Base-by-base conservation (phyloP, 2,329 filamentous ascomycete species). In the Cladorrhinum sp. region DNA sequence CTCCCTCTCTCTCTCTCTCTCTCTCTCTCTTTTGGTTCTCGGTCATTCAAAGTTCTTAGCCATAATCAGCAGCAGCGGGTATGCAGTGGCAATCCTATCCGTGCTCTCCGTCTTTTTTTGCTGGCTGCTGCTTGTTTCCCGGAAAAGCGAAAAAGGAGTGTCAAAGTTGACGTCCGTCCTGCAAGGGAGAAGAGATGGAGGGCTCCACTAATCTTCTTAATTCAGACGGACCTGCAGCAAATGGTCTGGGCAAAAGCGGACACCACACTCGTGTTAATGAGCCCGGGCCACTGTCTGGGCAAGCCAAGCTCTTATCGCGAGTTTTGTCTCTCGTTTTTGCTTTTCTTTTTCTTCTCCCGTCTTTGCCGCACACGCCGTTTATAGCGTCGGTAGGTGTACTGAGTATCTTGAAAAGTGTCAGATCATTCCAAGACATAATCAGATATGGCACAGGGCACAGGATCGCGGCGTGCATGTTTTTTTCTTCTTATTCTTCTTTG, bases 171-270 rank as follows among this genome's bases (percentile, higher is more conserved):
- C 16, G 10, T 13, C 7, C 32, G 32, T 3, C 32, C 41, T 10
- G 41, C 41, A 45, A 20, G 36, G n/a, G 41, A 20, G n/a, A 32
- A 45, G 32, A 29, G 8, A 24, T 32, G 3, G 20, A n/a, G 27
- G 36, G 52, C 12, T 24, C 53, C 53, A 56, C 53, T 36, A 27
- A 45, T 56, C 52, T 56, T 56, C 53, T 38, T 2, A 45, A 22
- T 56, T 27, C 36, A 49, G 53, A 56, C 38, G 53, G 32, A 23
- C 53, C 38, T 56, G 38, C 53, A 56, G 53, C 53, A 56, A 32
- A 16, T 24, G 53, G 53, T 25, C 53, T 48, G 36, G 53, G 53
- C 41, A 22, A n/a, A n/a, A 56, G 53, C 18, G 41, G 41, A 22
- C 41, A 45, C 41, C 16, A 24, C 41, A n/a, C 18, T 10, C 20